Base-by-base conservation (phyloP, 179 eudicot species). In the Spergularia azorica region DNA sequence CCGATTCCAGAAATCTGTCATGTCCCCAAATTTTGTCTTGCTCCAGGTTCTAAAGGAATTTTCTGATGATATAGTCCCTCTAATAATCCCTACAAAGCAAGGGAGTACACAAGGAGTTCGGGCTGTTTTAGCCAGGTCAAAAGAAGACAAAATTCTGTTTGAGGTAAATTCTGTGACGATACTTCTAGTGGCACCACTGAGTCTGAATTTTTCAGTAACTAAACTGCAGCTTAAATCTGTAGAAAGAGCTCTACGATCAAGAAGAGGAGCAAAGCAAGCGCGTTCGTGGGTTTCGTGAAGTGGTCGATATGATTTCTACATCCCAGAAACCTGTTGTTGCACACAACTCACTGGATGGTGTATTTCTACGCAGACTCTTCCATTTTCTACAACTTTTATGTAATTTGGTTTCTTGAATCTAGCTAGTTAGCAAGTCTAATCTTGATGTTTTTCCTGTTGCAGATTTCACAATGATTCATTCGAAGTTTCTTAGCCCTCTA, bases 231-330 rank as follows among this genome's bases (percentile, higher is more conserved):
- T 77, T 77, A 4, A 43, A 39, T 79, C 70, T 63, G 60, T 72
- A 94, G 98, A 83, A 80, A 76, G 97, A 96, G 67, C 87, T 89
- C 75, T 80, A 86, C 75, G 77, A 72, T 73, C 77, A 73, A 66
- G 98, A 95, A 83, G 90, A 91, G 75, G 91, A 84, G 77, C 88
- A 88, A 74, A 86, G 83, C 79, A 90, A 74, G 79, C 93, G 78
- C 14, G 79, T 87, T 46, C 90, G 94, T 80, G 99, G 99, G 63
- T 96, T 96, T 80, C 85, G 97, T 32, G 98, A 94, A 89, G 98
- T 96, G 92, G 83, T 96, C 41, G 98, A 96, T 83, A 70, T 89
- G 81, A 89, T 96, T 81, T 90, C 97, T 67, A 81, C 94, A 80
- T 94, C 98, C 67, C 84, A 84, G 90, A 96, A 90, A 85, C 98